Evolutionary conservation across 2,329 filamentous ascomycete species (phyloP).

Genomic region (Metarhizium album): DNA sequence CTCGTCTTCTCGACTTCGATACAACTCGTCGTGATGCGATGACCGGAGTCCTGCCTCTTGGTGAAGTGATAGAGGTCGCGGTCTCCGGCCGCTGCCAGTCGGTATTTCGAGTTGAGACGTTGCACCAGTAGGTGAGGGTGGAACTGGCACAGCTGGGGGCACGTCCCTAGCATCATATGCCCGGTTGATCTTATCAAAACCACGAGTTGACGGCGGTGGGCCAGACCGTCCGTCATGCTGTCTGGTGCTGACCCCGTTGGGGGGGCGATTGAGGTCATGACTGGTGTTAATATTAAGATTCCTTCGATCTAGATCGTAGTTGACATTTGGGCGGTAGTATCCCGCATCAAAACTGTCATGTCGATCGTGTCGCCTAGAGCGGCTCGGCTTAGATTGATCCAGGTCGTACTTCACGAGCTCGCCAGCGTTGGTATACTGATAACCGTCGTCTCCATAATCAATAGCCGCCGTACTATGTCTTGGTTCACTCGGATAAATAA

Average conservation of each 20-base stretch:
- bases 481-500: conserved; percentile 32
- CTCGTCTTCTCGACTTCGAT: conserved; percentile 38
- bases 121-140: conserved; percentile 23
- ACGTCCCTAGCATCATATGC: conserved; percentile 35
- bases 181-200: conserved; percentile 58
- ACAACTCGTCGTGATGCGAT: conserved; percentile 35
- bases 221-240: conserved; percentile 32
- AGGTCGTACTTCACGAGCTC: conserved; percentile 53
- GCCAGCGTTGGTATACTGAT: conserved; percentile 53
- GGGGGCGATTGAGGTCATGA: conserved; percentile 32
- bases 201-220: conserved; percentile 59
- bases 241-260: conserved; percentile 24
- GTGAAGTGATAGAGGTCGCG: conserved; percentile 41
- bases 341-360: conserved; percentile 45
- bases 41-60: conserved; percentile 36
- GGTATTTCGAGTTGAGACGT: conserved; percentile 9
- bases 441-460: conserved; percentile 48
- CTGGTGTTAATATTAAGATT: conserved; percentile 36
- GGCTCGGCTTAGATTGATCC: conserved; percentile 35
- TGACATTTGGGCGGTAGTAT: conserved; percentile 46
- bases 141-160: conserved; percentile 30
- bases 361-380: conserved; percentile 21
- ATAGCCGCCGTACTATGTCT: conserved; percentile 33
- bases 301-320: conserved; percentile 34
- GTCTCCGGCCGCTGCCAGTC: conserved; percentile 9